These are phyloP conservation scores for Ophiosphaerella narmari DNA, from an alignment of 2,329 filamentous ascomycete genomes.

Conservation along the genomic window DNA sequence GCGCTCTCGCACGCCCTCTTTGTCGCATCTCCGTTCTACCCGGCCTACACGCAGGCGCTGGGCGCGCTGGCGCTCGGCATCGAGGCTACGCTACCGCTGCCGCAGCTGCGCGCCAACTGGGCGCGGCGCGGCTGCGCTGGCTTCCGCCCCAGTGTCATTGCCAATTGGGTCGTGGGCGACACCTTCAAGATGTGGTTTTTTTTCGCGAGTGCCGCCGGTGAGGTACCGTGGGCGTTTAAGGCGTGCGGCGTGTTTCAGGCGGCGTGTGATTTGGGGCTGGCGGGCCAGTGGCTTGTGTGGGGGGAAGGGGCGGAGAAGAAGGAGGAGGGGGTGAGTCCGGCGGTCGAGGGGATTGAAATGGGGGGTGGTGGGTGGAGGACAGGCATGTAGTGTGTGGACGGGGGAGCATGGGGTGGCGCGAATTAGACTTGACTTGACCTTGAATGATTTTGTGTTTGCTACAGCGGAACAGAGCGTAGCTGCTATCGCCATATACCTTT, in stretches of 20 bases:
- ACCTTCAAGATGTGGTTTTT: constrained; percentile 79
- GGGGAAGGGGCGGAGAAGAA: constrained; percentile 55
- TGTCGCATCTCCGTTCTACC: constrained; percentile 66
- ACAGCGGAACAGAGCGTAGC: too few species aligned
- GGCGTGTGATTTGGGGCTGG: constrained; percentile 73
- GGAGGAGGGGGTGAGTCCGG: constrained; percentile 11
- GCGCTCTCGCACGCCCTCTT: constrained; percentile 67
- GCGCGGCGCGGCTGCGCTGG: constrained; percentile 73
- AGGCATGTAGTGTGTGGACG: too few species aligned
- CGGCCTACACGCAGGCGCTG: constrained; percentile 68
- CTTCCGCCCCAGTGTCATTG: constrained; percentile 75
- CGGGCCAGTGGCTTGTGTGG: constrained; percentile 62
- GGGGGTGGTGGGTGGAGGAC: too few species aligned
- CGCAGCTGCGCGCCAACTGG: constrained; percentile 75
- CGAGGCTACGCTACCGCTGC: constrained; percentile 80
- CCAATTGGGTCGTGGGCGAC: constrained; percentile 79
- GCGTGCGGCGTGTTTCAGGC: constrained; percentile 82
- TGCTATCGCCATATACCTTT: too few species aligned
- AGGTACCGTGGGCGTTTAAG: constrained; percentile 79
- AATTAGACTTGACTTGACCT: too few species aligned
- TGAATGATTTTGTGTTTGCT: too few species aligned
- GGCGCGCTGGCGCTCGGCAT: constrained; percentile 77
- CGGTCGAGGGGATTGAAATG: not conserved
- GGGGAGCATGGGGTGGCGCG: too few species aligned
- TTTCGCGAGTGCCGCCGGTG: constrained; percentile 72